phyloP scores from a whole-genome alignment of 441 rosid genomes.

The Sinapis alba region DNA sequence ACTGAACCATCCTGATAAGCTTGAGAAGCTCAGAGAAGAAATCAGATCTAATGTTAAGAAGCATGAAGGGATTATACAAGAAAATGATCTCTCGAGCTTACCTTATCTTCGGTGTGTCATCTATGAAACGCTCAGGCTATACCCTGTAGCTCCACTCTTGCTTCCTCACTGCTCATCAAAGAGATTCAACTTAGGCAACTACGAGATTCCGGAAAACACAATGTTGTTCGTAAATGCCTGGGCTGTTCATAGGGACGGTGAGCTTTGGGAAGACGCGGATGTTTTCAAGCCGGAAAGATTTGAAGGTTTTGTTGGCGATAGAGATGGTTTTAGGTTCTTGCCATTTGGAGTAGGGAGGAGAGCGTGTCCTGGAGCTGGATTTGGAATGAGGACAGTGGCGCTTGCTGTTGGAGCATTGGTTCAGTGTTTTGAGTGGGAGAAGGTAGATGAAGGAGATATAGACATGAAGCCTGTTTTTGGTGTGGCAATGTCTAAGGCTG shows the following conservation, averaged over 20 bases:
- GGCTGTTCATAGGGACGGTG: constrained; percentile 56
- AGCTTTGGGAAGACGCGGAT: constrained; percentile 52
- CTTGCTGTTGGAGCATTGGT: constrained; percentile 53
- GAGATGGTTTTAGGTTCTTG: constrained; percentile 45
- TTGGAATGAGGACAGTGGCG: constrained; percentile 45
- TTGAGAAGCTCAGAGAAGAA: constrained; percentile 46
- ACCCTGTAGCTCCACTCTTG: constrained; percentile 58
- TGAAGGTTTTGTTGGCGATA: constrained; percentile 33
- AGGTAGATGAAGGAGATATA: constrained; percentile 41
- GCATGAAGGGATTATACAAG: constrained; percentile 42
- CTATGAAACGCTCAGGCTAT: constrained; percentile 54
- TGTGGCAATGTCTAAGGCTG: constrained; percentile 53
- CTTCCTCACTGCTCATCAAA: constrained; percentile 53
- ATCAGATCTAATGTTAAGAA: constrained; percentile 41
- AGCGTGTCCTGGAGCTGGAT: constrained; percentile 58
- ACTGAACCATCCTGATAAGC: constrained; percentile 43
- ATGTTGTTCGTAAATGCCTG: constrained; percentile 50
- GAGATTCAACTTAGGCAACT: constrained; percentile 45
- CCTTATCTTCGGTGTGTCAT: constrained; percentile 57
- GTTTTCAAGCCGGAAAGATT: constrained; percentile 62
- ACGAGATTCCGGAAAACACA: constrained; percentile 50
- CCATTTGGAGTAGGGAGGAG: constrained; percentile 68
- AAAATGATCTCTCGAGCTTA: constrained; percentile 50
- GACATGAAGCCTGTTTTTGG: constrained; percentile 52
- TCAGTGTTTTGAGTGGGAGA: constrained; percentile 65